Percentiles rank a stretch among this genome's conserved stretches.
Conservation (phyloP, 2,329 filamentous ascomycete genomes). For the Dactylellina drechsleri region DNA sequence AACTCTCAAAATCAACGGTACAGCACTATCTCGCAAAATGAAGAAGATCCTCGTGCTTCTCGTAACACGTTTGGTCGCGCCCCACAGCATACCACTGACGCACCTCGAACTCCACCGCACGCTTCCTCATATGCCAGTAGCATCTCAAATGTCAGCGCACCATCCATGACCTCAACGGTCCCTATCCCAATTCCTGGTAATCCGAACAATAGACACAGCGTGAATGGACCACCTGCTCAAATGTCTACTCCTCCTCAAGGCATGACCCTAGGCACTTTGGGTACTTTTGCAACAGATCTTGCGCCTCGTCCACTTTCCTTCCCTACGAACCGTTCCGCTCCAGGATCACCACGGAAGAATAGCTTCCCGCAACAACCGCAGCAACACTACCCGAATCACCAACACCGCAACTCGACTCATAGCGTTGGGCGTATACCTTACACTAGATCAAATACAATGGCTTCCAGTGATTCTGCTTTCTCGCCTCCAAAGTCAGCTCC, state of each 20-base stretch:
- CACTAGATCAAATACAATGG: slow-evolving; percentile 6
- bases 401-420: slow-evolving; percentile 31
- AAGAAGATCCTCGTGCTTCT: slow-evolving; percentile 32
- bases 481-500: slow-evolving; percentile 4
- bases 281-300: slow-evolving; percentile 44
- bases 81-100: slow-evolving; percentile 26
- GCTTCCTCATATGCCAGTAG: slow-evolving; percentile 46
- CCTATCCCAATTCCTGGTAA: background rate
- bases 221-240: slow-evolving; percentile 15
- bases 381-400: slow-evolving; percentile 12
- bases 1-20: slow-evolving; percentile 24
- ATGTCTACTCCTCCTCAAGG: slow-evolving; percentile 28
- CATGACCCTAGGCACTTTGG: slow-evolving; percentile 22
- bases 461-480: slow-evolving; percentile 3
- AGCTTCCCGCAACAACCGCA: background rate
- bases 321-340: slow-evolving; percentile 42
- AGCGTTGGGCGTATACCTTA: slow-evolving; percentile 38
- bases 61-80: slow-evolving; percentile 48
- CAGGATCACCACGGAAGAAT: slow-evolving; percentile 26
- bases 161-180: slow-evolving; percentile 18
- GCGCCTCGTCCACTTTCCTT: slow-evolving; percentile 42
- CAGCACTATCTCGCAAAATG: slow-evolving; percentile 41
- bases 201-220: slow-evolving; percentile 9
- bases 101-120: slow-evolving; percentile 32
- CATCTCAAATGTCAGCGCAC: slow-evolving; percentile 29